Percentiles rank a stretch among this genome's conserved stretches.
phyloP scores from a whole-genome alignment of 1,139 yeast genomes.

The Diutina ranongensis region DNA sequence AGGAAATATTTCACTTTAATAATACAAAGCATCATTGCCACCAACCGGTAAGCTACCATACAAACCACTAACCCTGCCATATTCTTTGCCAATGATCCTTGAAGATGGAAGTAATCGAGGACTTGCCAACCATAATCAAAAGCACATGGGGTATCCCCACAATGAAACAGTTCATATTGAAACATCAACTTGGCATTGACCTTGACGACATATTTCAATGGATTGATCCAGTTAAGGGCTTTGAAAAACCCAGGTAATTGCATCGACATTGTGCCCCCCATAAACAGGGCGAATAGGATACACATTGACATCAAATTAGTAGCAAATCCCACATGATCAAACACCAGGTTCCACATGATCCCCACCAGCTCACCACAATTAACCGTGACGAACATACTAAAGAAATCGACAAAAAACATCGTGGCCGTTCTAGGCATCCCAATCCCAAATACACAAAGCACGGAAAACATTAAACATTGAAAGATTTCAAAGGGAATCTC shows the following conservation, averaged over 20 bases:
- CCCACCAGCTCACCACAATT: slow-evolving; percentile 82
- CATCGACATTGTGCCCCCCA: slow-evolving; percentile 79
- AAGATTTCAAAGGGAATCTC: slow-evolving; percentile 68
- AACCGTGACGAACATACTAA: slow-evolving; percentile 41
- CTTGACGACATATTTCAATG: slow-evolving; percentile 60
- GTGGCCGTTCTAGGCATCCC: slow-evolving; percentile 63
- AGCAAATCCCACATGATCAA: slow-evolving; percentile 70
- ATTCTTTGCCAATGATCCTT: slow-evolving; percentile 18
- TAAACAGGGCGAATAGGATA: slow-evolving; percentile 58
- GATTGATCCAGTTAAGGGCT: slow-evolving; percentile 64
- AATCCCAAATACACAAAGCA: slow-evolving; percentile 53
- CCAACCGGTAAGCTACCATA: slow-evolving; percentile 21
- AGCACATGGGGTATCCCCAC: slow-evolving; percentile 12
- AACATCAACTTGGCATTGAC: slow-evolving; percentile 36
- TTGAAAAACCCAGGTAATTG: slow-evolving; percentile 57
- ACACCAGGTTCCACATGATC: slow-evolving; percentile 59
- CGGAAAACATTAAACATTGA: slow-evolving; percentile 47
- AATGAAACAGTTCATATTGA: slow-evolving; percentile 20
- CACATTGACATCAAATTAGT: slow-evolving; percentile 56
- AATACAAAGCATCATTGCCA: slow-evolving; percentile 14
- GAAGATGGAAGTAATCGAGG: slow-evolving; percentile 23
- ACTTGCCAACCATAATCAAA: slow-evolving; percentile 27
- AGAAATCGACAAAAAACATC: slow-evolving; percentile 57
- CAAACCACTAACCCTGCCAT: slow-evolving; percentile 28
- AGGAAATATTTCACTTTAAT: not conserved